These are phyloP conservation scores for Vararia minispora DNA, from an alignment of 768 basidiomycete genomes.

Conservation along the genomic window DNA sequence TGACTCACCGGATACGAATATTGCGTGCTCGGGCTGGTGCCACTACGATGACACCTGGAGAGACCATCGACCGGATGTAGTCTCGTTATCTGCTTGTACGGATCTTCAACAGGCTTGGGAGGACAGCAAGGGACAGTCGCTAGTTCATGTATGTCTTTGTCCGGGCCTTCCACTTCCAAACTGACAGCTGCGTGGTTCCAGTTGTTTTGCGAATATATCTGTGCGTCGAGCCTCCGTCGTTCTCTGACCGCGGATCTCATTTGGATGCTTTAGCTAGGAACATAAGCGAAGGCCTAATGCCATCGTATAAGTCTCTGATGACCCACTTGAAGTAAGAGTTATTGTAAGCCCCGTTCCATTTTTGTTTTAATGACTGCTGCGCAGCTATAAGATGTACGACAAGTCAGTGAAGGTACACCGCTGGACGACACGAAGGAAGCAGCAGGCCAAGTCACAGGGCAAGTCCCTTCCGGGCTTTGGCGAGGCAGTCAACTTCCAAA, in stretches of 20 bases:
- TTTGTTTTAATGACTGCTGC: not conserved
- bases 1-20: slow-evolving; percentile 11
- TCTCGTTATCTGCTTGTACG: slow-evolving; percentile 15
- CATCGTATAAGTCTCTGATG: slow-evolving; percentile 13
- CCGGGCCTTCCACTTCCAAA: not conserved
- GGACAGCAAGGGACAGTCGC: slow-evolving; percentile 10
- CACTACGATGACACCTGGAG: not conserved
- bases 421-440: slow-evolving; percentile 6
- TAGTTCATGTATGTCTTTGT: slow-evolving; percentile 7
- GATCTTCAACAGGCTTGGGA: slow-evolving; percentile 17
- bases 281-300: slow-evolving; percentile 5
- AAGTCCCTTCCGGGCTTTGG: too few species aligned
- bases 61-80: slow-evolving; percentile 5
- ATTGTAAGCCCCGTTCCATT: not conserved
- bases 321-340: slow-evolving; percentile 11
- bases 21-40: slow-evolving; percentile 15
- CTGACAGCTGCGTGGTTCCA: too few species aligned
- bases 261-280: too few species aligned
- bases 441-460: not conserved
- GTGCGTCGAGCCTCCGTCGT: slow-evolving; percentile 1
- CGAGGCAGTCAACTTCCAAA: slow-evolving; percentile 13
- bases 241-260: not conserved
- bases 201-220: slow-evolving; percentile 5
- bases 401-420: slow-evolving; percentile 5
- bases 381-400: slow-evolving; percentile 6